Evolutionary conservation across 768 basidiomycete species (phyloP).

Genomic region (Suillus placidus): DNA sequence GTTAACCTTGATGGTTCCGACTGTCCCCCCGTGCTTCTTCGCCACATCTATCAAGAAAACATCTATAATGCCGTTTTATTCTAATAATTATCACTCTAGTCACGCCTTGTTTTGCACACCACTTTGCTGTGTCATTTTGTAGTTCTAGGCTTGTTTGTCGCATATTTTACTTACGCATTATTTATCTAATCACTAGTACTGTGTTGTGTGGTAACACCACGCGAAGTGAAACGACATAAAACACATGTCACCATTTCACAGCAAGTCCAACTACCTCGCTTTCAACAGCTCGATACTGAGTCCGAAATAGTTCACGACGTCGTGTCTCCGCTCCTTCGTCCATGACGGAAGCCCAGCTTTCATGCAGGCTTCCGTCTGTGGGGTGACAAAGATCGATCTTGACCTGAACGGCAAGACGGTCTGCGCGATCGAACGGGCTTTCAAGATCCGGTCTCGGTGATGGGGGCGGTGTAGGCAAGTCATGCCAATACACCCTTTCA

Average conservation of each 20-base stretch:
- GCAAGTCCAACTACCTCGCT: conserved; percentile 79
- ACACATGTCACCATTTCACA: conserved; percentile 64
- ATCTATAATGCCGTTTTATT: conserved; percentile 20
- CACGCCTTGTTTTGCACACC: conserved; percentile 19
- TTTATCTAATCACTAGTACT: not conserved
- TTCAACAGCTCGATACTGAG: conserved; percentile 83
- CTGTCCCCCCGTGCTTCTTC: conserved; percentile 6
- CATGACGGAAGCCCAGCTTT: conserved; percentile 40
- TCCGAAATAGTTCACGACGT: conserved; percentile 62
- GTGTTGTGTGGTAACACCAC: conserved; percentile 12
- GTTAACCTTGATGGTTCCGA: conserved; percentile 24
- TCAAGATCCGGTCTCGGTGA: conserved; percentile 34
- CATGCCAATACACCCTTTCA: conserved; percentile 82
- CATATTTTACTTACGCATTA: conserved; percentile 15
- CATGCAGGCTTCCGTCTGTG: conserved; percentile 32
- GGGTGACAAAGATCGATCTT: conserved; percentile 45
- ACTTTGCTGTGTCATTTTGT: conserved; percentile 24
- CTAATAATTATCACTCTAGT: conserved; percentile 31
- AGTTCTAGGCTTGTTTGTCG: conserved; percentile 17
- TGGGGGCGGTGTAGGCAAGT: conserved; percentile 47
- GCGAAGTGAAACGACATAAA: conserved; percentile 8
- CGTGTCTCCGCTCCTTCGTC: conserved; percentile 46
- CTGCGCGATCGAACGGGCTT: conserved; percentile 26
- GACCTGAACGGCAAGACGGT: conserved; percentile 42
- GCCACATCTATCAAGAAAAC: conserved; percentile 3